Base-by-base conservation (phyloP, 2,329 filamentous ascomycete genomes). In the Pseudonectria foliicola region DNA sequence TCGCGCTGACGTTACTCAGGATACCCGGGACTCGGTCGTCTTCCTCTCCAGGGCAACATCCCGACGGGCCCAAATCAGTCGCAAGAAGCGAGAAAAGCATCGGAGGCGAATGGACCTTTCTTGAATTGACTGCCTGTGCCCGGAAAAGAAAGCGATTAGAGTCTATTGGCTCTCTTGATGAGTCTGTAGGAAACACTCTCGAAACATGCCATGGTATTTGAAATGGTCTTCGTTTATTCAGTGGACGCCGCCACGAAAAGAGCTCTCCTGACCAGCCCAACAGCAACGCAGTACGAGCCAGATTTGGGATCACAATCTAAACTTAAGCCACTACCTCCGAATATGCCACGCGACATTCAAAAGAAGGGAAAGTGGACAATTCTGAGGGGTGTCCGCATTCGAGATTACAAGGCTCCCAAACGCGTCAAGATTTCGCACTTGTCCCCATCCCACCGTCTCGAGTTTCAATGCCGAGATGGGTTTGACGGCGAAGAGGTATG, bases 391-490 rank as follows among this genome's bases (percentile, higher is more conserved):
- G 43, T 56, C 8, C 50, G 50, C n/a, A 58, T 57, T 21, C 35
- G 35, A 25, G 50, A 58, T 13, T 59, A 54, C 29, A 50, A 34
- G 27, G 13, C 56, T 6, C 54, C 50, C 0, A 23, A 29, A 6
- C 38, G 32, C 11, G 16, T 24, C 11, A n/a, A 30, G 4, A 30
- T 14, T 25, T 30, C 28, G 3, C 32, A 28, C 4, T 25, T 27
- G 10, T 27, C 40, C 1, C 16, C 33, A 2, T 27, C 40, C 3
- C 29, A 15, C 16, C 52, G 43, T 14, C 25, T 29, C 3, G 44
- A 50, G 21, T 57, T 50, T 6, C 53, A 52, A 23, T 58, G 56
- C 14, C 44, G 54, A 8, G 57, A 61, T 37, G 54, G 56, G 0
- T 60, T 61, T 25, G 40, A 54, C 13, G 25, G 15, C 11, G 31